Evolutionary conservation across 495 filamentous ascomycete species (phyloP), one percentile per base, ranked within the genome.

Genomic region (Polyplosphaeria fusca): DNA sequence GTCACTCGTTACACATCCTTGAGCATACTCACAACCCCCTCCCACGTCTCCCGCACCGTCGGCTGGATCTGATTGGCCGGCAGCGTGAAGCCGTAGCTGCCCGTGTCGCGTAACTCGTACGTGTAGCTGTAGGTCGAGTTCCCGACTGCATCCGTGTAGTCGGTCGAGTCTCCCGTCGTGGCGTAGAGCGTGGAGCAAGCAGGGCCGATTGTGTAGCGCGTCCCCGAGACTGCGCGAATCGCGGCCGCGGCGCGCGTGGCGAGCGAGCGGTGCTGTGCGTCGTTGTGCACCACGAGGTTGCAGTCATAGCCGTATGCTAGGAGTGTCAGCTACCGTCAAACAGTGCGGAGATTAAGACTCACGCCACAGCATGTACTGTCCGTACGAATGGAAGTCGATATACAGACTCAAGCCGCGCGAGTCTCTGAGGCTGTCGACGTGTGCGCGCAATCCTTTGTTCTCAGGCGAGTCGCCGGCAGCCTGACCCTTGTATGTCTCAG

Each of bases 301-400:
- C 57, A 60, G 38, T 55, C 37, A 35, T 60, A 60, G 24, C 57
- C 57, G 45, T 60, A 60, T 49, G 57, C 55, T 59, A 26, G 24
- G n/a, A n/a, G n/a, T n/a, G n/a, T n/a, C n/a, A n/a, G n/a, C n/a
- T n/a, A n/a, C n/a, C n/a, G n/a, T n/a, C n/a, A n/a, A n/a, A n/a
- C n/a, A n/a, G n/a, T n/a, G n/a, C 30, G 14, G 14, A 25, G 23
- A 38, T 7, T 44, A 43, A 24, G 35, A 41, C 58, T 61, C 55
- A 65, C 37, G 72, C 61, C 71, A 76, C 63, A 60, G 57, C 28
- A 74, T 72, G 22, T 75, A 66, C 61, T 85, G 81, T 7, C 72
- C 71, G 66, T 83, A 85, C 16, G 73, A 72, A 64, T 85, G 82
- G 67, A 75, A 79, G 68, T 85, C 82, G 45, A 84, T 77, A 59